Percentiles rank a stretch among this genome's conserved stretches.
phyloP scores from a whole-genome alignment of 306 rosid genomes.

The Cucurbita ficifolia region DNA sequence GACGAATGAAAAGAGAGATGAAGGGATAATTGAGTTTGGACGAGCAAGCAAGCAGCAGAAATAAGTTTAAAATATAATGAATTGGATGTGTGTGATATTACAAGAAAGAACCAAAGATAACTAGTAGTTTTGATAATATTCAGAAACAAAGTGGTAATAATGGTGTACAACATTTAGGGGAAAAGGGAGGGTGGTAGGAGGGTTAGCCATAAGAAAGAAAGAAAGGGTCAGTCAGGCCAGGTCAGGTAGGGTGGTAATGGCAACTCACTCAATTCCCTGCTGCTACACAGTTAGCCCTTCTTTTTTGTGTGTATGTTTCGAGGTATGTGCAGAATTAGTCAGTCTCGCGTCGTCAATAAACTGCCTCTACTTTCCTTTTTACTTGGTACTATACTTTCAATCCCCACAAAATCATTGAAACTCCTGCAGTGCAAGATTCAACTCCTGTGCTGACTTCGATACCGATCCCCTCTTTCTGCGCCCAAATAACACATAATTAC shows the following conservation, averaged over 20 bases:
- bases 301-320: not conserved
- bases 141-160: not conserved
- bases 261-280: not conserved
- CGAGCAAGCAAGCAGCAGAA: not conserved
- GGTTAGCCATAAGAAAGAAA: not conserved
- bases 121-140: not conserved
- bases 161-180: not conserved
- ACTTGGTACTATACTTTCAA: too few relatives aligned
- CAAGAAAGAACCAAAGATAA: not conserved
- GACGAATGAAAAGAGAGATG: not conserved
- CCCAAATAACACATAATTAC: too few relatives aligned
- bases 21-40: not conserved
- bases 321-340: conserved; percentile 7
- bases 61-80: not conserved
- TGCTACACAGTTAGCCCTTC: not conserved
- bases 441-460: conserved; percentile 81
- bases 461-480: conserved; percentile 85
- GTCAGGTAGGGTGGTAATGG: not conserved
- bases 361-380: not conserved
- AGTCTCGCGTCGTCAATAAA: not conserved
- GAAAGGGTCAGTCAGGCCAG: not conserved
- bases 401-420: not conserved
- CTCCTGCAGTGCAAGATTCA: conserved; percentile 73
- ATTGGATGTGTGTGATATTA: not conserved
- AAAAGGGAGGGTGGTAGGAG: not conserved